phyloP scores from a whole-genome alignment of 148 eudicot genomes.

The Pouteria glomerata region DNA sequence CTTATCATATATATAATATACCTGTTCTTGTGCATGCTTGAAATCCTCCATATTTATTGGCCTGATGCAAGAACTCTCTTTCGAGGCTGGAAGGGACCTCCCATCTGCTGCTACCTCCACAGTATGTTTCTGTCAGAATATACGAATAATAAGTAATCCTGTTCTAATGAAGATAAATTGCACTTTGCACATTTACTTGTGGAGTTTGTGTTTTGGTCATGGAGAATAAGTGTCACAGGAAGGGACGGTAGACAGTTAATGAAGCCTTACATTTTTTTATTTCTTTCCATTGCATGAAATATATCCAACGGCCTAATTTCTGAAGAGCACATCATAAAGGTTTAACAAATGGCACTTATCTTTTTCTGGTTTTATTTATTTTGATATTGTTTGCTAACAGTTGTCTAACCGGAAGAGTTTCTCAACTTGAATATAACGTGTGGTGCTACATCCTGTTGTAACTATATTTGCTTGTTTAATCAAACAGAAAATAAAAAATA shows the following conservation, averaged over 20 bases:
- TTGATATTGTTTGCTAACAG: no score
- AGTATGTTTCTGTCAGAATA: slow-evolving; percentile 41
- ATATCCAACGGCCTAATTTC: no score
- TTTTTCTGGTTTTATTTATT: no score
- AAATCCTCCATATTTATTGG: slow-evolving; percentile 2
- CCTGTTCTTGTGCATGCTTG: slow-evolving; percentile 6
- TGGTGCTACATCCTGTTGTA: neutral
- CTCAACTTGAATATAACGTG: no score
- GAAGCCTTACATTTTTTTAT: neutral
- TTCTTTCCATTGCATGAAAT: no score
- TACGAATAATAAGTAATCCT: neutral
- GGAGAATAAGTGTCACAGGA: neutral
- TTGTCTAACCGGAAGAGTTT: no score
- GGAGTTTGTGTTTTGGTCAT: neutral
- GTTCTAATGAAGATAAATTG: neutral
- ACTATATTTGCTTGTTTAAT: neutral
- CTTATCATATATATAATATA: no score
- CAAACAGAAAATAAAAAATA: neutral
- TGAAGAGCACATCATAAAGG: no score
- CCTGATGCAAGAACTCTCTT: neutral
- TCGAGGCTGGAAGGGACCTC: slow-evolving; percentile 42
- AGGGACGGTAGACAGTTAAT: neutral
- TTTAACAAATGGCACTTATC: no score
- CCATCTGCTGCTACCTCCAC: slow-evolving; percentile 52
- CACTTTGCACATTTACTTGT: no score